Evolutionary conservation across 2,329 filamentous ascomycete species (phyloP), one percentile per base, ranked within the genome.

Genomic region (Incumbomyces lentus): DNA sequence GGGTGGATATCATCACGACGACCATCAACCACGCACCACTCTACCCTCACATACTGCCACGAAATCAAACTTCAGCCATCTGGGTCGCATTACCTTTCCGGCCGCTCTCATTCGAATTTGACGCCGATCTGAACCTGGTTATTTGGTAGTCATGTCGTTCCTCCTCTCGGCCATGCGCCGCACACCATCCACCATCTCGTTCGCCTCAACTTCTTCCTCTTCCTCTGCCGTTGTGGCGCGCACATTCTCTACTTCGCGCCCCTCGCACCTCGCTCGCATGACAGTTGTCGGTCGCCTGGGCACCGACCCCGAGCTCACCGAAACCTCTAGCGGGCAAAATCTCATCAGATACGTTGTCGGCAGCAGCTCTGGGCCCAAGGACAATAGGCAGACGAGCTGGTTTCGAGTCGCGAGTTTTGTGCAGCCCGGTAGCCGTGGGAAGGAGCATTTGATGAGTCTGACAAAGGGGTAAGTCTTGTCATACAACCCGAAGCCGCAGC

Each of bases 261-360:
- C 76, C 41, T 59, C 71, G 36, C 69, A 70, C 55, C 61, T 92
- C 55, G 86, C 92, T 57, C 84, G 82, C 67, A 84, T 98, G 72
- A 84, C 81, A 60, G 73, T 98, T 65, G 76, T 95, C 57, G 92
- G 92, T 61, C 84, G 88, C 65, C 79, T 98, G 43, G 87, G 78
- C 51, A 77, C 80, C 58, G 75, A 79, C 44, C 90, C 92, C 49
- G 89, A 95, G 72, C 60, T 88, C 55, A 73, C 76, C 32, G 65
- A 79, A 49, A 86, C 84, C 40, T 75, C 77, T 59, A 81, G 71
- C 44, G 87, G 87, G 49, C 75, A 74, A 53, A 84, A 93, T 53
- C 60, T 94, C 49, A 62, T 96, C 60, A 78, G 76, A 58, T 96
- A 94, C 64, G 70, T 79, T 3, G 70, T 98, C 52, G 89, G 79